Percentiles rank a stretch among this genome's conserved stretches.
Evolutionary conservation across 805 yeast species (phyloP).

Genomic region (Yarrowia deformans): DNA sequence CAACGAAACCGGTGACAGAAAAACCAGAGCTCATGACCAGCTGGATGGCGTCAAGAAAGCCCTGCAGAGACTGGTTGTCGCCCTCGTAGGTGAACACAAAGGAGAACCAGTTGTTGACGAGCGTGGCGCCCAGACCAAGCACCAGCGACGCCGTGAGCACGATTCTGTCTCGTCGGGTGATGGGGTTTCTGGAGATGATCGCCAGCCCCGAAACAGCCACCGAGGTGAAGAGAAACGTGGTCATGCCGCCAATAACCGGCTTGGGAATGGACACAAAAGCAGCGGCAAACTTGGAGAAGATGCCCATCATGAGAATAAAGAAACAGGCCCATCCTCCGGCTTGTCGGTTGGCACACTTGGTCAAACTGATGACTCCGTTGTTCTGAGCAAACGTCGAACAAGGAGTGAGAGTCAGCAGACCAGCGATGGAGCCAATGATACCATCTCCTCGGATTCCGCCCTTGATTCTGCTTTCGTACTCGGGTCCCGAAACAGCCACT

Average conservation of each 20-base stretch:
- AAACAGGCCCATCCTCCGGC: conserved; percentile 84
- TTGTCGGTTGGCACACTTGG: conserved; percentile 86
- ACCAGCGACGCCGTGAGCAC: conserved; percentile 69
- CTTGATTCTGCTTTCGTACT: conserved; percentile 84
- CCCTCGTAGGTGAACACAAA: conserved; percentile 72
- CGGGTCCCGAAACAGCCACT: conserved; percentile 79
- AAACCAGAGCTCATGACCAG: conserved; percentile 77
- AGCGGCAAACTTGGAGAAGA: conserved; percentile 86
- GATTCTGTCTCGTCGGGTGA: conserved; percentile 77
- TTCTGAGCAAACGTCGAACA: conserved; percentile 93
- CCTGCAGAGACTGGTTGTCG: conserved; percentile 60
- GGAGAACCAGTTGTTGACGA: conserved; percentile 71
- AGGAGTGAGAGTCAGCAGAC: conserved; percentile 85
- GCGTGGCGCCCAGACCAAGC: conserved; percentile 71
- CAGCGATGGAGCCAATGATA: conserved; percentile 75
- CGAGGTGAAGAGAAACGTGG: conserved; percentile 74
- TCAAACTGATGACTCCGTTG: conserved; percentile 91
- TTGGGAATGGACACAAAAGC: conserved; percentile 85
- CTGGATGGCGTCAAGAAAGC: conserved; percentile 71
- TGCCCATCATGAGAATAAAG: conserved; percentile 84
- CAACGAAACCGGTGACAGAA: conserved; percentile 72
- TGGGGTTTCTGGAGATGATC: conserved; percentile 61
- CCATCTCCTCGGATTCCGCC: conserved; percentile 95
- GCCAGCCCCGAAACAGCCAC: conserved; percentile 78
- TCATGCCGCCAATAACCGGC: conserved; percentile 89